A percentile compares a stretch with the other conserved stretches of the same genome.
Conservation (phyloP, 2,329 filamentous ascomycete species). For the Fusarium tjaetaba region DNA sequence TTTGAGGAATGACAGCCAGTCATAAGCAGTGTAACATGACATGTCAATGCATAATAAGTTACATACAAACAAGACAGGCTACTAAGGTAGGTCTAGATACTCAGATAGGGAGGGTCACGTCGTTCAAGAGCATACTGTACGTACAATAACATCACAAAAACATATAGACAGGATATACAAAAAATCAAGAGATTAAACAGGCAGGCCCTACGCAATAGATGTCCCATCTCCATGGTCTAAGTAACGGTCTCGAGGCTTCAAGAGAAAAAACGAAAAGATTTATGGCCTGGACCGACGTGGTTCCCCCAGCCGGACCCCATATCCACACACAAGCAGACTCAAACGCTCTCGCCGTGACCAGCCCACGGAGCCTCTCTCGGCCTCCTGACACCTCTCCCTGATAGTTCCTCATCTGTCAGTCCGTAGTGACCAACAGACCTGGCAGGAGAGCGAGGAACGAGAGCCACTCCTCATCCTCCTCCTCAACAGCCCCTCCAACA, state of each 20-base stretch:
- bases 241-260: conserved; percentile 48
- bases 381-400: conserved; percentile 33
- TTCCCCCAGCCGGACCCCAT: conserved; percentile 39
- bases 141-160: conserved; percentile 2
- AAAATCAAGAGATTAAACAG: conserved; percentile 47
- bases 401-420: conserved; percentile 45
- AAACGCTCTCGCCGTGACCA: conserved; percentile 37
- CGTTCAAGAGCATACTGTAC: neutral
- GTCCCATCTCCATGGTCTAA: conserved; percentile 52
- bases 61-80: neutral
- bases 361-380: conserved; percentile 32
- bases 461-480: conserved; percentile 41
- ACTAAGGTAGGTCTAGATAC: neutral
- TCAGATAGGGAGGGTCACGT: neutral
- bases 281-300: conserved; percentile 55
- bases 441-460: conserved; percentile 38
- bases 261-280: conserved; percentile 60
- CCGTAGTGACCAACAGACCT: conserved; percentile 39
- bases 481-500: conserved; percentile 36
- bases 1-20: neutral
- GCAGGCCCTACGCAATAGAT: conserved; percentile 48
- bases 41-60: neutral
- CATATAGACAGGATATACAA: conserved; percentile 20
- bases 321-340: conserved; percentile 42
- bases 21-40: neutral